Evolutionary conservation across 2,329 filamentous ascomycete species (phyloP), one percentile per base, ranked within the genome.

Genomic region (Cytospora paraplurivora): DNA sequence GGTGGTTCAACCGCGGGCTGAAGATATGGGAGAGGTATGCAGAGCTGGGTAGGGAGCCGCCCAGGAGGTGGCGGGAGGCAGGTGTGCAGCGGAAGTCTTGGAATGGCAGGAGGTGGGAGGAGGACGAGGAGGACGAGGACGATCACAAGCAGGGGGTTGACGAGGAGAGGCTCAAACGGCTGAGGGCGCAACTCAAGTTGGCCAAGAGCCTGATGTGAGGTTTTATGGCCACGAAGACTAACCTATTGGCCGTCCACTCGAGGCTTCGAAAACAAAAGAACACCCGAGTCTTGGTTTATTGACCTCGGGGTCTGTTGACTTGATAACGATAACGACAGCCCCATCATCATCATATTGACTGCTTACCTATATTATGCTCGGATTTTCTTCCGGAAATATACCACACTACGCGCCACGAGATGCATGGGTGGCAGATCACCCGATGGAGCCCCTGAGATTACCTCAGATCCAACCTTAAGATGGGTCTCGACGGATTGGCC

Each of bases 1-100:
- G 87, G 32, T 90, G 87, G 87, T 82, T 84, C 70, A 80, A 80
- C 19, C 79, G 87, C 59, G 87, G 87, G 64, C 81, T 83, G 75
- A 72, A 75, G 56, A 81, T 89, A 62, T 90, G 87, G 86, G 73
- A 77, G 68, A 76, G 80, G 61, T 84, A 83, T 77, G 85, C 85
- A 1, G 86, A 82, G 69, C 74, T 87, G 62, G 87, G 87, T 62
- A 76, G 81, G 69, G 88, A 87, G 75, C 85, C 86, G 57, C 87
- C 87, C 7, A 76, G 76, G 70, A 81, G 76, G 69, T 89, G 87
- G 86, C 82, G 85, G 61, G 73, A 74, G 10, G 83, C 84, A 72
- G 84, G 84, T 35, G 75, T 85, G 52, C 75, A 74, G 7, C 74
- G 81, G 38, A 78, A 81, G 53, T 77, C 77, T 7, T 70, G 53